Base-by-base conservation (phyloP, 371 early-diverging fungal genomes). In the Capillidium rhysosporum region DNA sequence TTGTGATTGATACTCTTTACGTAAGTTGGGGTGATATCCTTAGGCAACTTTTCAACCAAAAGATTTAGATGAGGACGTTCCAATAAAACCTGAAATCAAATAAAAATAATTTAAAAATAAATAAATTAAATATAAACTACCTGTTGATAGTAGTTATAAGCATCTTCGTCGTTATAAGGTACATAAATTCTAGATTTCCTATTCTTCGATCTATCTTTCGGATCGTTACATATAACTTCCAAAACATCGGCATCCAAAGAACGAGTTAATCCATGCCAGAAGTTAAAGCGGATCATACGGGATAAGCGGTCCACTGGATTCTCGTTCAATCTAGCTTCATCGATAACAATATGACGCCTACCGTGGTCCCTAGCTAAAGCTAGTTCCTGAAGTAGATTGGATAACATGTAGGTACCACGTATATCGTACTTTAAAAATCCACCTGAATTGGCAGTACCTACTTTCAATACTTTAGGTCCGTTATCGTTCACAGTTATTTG, bases 241-340 rank as follows among this genome's bases (percentile, higher is more conserved):
- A 96, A 65, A 1, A 89, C 89, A 34, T 86, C 76, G 12, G 86
- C 87, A 65, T 94, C 95, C 57, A 96, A 90, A 38, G 92, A 72
- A 46, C 97, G 71, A 1, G 92, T 92, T 26, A 96, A 65, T 0
- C 85, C 91, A 64, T 91, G 87, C 97, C 97, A 94, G 61, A 94
- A 96, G 45, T 84, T 76, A 56, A 75, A 74, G 46, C 80, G 77
- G 63, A 96, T 92, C 80, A 92, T 82, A 26, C 97, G 76, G 30
- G 79, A 76, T 28, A 96, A 64, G 16, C 95, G 76, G 49, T 87
- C 81, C 26, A 94, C 85, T 0, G 97, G 97, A 61, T 92, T 90
- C 66, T 94, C 95, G 60, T 81, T 88, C 23, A 96, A 64, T 1
- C 91, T 70, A 18, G 79, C 79, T 63, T 90, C 89, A 59, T 88